Percentiles rank a stretch among this genome's conserved stretches.
Conservation (phyloP, 257 asterid genomes). For the Schizonepeta tenuifolia region DNA sequence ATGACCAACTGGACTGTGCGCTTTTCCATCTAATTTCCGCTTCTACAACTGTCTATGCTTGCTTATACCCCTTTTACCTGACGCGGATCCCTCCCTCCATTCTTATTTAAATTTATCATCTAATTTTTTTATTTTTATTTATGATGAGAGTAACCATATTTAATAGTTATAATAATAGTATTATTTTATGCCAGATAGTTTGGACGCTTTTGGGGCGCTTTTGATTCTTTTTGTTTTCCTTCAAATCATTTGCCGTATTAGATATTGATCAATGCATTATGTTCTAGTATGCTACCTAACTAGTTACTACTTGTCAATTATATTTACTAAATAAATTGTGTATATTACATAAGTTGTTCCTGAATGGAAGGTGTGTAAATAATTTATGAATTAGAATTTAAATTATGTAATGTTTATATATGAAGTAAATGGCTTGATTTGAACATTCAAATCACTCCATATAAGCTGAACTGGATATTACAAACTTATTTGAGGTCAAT, state of each 20-base stretch:
- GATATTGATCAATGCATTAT: no score
- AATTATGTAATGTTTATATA: background rate
- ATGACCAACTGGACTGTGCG: constrained; percentile 28
- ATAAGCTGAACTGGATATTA: background rate
- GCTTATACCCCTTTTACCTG: constrained; percentile 20
- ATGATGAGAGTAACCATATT: no score
- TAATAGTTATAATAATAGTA: no score
- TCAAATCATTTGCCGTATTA: no score
- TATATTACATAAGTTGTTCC: no score
- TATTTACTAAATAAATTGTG: no score
- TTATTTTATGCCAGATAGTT: no score
- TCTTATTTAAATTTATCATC: background rate
- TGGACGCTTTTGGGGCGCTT: no score
- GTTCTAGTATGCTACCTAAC: background rate
- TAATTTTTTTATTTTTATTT: no score
- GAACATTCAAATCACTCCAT: background rate
- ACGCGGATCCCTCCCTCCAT: constrained; percentile 30
- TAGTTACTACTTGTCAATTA: background rate
- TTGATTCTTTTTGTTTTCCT: no score
- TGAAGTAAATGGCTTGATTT: background rate
- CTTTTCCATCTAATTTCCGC: constrained; percentile 28
- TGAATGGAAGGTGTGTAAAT: no score
- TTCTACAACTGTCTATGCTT: constrained; percentile 25
- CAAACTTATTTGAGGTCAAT: background rate
- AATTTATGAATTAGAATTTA: background rate